Base-by-base conservation (phyloP, 345 rosid species). In the Aurinia saxatilis region DNA sequence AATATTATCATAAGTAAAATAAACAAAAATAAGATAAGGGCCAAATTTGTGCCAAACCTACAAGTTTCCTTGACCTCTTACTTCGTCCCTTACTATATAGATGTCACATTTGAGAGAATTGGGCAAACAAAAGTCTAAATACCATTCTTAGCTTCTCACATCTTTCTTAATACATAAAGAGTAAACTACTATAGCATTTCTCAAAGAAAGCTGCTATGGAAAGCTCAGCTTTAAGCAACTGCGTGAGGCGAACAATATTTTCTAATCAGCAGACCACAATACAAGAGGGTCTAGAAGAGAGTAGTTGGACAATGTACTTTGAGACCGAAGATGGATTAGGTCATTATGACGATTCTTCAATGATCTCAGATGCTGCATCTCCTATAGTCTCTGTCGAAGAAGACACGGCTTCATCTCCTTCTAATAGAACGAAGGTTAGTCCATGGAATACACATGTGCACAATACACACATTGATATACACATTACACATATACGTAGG, bases 351-450 rank as follows among this genome's bases (percentile, higher is more conserved):
- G 71, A 61, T 40, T 47, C 68, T 25, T 72, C 76, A 1, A 65
- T 72, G 67, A 60, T 72, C 33, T 72, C 76, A 10, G 76, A 72
- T n/a, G 76, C 76, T 60, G 72, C 68, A 1, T 72, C 76, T 51
- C 71, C 72, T 37, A 39, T 45, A 15, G 10, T 18, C 13, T 48
- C 12, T 38, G 37, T 60, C 1, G 72, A 60, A 61, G 76, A 72
- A 54, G 76, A 72, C 39, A 72, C 76, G 13, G 72, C 72, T 15
- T 50, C 72, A 37, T 72, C 72, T 60, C 76, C 76, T 54, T 58
- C 70, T 45, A 59, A 60, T 6, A 66, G 64, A 45, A 62, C 76
- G 51, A 66, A 72, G 72, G 76, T 66, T 46, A 59, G 71, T 50
- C 15, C 50, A 12, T 0, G 35, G 31, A 49, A 16, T 25, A 17